Conservation (phyloP, 73 alveolate genomes). For the Tetrahymena elliotti region DNA sequence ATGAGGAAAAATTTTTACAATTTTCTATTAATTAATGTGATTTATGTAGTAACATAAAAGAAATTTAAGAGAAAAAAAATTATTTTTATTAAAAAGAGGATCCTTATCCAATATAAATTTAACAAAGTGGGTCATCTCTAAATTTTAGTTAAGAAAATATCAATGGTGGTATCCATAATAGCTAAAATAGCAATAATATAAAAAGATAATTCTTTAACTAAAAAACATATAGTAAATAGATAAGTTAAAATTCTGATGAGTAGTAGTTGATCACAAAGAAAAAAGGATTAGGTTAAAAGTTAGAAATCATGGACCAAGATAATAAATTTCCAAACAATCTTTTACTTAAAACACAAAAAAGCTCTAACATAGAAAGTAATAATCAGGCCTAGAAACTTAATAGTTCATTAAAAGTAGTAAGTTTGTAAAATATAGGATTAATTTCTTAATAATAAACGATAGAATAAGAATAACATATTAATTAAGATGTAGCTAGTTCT, state of each 20-base stretch:
- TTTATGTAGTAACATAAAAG: background rate
- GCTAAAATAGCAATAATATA: background rate
- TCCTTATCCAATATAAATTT: background rate
- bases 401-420: background rate
- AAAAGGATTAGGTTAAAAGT: no score
- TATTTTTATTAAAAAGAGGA: no score
- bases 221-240: background rate
- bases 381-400: background rate
- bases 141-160: background rate
- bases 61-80: background rate
- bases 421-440: background rate
- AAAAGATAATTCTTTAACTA: no score
- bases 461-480: background rate
- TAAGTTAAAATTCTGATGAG: background rate
- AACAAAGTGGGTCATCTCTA: background rate
- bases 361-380: background rate
- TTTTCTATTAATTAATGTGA: background rate
- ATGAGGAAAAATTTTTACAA: background rate
- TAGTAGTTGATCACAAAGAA: background rate
- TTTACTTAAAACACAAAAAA: background rate
- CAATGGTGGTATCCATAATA: background rate
- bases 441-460: no score
- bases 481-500: background rate
- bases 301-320: background rate
- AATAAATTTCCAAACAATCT: no score